A percentile compares a stretch with the other conserved stretches of the same genome.
These are phyloP conservation scores for Hyphodiscus sp. DNA, from an alignment of 2,329 filamentous ascomycete species.

Conservation along the genomic window DNA sequence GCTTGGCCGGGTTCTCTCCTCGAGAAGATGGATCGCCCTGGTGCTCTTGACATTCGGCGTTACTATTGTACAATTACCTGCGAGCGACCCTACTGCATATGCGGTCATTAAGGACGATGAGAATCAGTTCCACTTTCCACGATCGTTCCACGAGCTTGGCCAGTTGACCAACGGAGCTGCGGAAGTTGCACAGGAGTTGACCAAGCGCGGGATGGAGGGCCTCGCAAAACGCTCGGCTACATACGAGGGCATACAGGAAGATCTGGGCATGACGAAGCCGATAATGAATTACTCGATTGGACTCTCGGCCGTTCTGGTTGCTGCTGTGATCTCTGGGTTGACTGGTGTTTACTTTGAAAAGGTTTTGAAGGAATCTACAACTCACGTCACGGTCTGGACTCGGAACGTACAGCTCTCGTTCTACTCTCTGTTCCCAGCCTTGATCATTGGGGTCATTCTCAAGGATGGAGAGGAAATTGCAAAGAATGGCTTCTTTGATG, in stretches of 20 bases:
- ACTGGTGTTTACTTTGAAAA: conserved; percentile 89
- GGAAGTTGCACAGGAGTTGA: conserved; percentile 45
- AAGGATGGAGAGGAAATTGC: conserved; percentile 81
- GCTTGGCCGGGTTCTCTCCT: conserved; percentile 62
- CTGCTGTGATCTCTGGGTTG: conserved; percentile 74
- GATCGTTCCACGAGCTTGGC: conserved; percentile 71
- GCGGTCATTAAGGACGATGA: conserved; percentile 56
- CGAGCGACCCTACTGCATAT: conserved; percentile 48
- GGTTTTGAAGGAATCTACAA: conserved; percentile 77
- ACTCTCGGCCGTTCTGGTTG: conserved; percentile 67
- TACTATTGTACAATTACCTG: conserved; percentile 75
- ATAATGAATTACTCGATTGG: conserved; percentile 75
- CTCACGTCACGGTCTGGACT: conserved; percentile 77
- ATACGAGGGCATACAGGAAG: conserved; percentile 78
- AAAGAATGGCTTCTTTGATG: conserved; percentile 84
- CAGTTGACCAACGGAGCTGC: conserved; percentile 49
- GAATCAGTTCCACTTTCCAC: conserved; percentile 58
- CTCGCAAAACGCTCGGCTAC: conserved; percentile 72
- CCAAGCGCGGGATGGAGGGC: conserved; percentile 39
- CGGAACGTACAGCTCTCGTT: conserved; percentile 92
- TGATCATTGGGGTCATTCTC: conserved; percentile 79
- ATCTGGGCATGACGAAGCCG: conserved; percentile 42
- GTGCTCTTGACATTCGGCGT: conserved; percentile 76
- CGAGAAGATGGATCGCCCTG: conserved; percentile 74
- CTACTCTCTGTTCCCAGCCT: conserved; percentile 84